Evolutionary conservation across 2,329 filamentous ascomycete genomes (phyloP), one percentile per base, ranked within the genome.

Genomic region (Xylariomycetidae sp.): DNA sequence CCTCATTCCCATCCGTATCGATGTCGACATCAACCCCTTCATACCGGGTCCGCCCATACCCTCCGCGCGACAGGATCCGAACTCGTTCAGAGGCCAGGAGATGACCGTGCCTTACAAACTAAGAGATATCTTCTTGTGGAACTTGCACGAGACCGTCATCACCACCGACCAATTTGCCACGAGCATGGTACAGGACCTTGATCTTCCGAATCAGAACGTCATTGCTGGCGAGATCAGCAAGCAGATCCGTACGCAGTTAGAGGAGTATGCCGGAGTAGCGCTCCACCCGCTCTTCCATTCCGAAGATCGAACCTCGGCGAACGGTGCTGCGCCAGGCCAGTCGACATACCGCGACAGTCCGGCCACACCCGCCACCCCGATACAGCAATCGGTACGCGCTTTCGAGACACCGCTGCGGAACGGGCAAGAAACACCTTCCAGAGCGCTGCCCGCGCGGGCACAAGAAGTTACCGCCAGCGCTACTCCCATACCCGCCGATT

Each of bases 141-240:
- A 98, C 52, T 71, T 98, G 10, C 90, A 96, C 61, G 92, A 98
- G 64, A 85, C 86, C 0, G 68, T 95, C 38, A 85, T 89, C 32
- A 98, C 92, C 0, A 94, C 92, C 1, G 92, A 98, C 54, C 85
- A 94, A 53, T 98, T 96, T 56, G 92, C 92, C n/a, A 76, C 84
- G 48, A 79, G 75, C 2, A 78, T 96, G 46, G 89, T 94, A 2
- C 86, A 94, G 44, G 92, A 98, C 56, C 72, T 98, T 25, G 92
- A 98, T 56, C 74, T 98, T 25, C 90, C 90, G 4, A 82, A 85
- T 40, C 74, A 82, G 32, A 70, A 72, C 12, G 61, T 68, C 10
- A 74, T 88, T 47, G 80, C 87, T 9, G 70, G 76, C 40, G 82
- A 90, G 45, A 93, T 98, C 52, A 89, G 88, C 61, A 88, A 82